Base-by-base conservation (phyloP, 331 rosid genomes). In the Prunus yedoensis region DNA sequence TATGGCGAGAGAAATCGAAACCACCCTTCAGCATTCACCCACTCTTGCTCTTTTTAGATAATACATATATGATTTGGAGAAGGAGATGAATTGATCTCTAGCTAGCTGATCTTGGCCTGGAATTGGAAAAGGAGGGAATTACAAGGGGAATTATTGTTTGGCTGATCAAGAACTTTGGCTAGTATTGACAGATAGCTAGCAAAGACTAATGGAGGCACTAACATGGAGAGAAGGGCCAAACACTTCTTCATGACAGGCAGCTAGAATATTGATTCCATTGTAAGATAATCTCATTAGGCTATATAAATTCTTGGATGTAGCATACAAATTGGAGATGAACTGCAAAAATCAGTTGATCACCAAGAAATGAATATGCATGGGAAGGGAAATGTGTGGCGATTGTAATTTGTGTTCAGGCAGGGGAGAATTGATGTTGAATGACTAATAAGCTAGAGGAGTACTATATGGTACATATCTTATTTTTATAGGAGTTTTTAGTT, bases 11-110 rank as follows among this genome's bases (percentile, higher is more conserved):
- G 85, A 83, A 49, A 68, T 82, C 69, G 79, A 67, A 72, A 75
- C 61, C 5, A 66, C 78, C 35, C 28, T 46, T 4, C 72, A 70
- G 30, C 79, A 14, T 56, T 41, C 57, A 10, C 84, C 87, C 50
- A 69, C 87, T 58, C 84, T 86, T 60, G 59, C 62, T 49, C 84
- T 86, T 50, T 86, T 86, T 59, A 77, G 56, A 57, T 66, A 51
- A 77, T 43, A 30, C n/a, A 21, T 57, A 57, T 41, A 57, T 41
- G 18, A 5, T 18, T 8, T 54, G 35, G 12, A 20, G 16, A 58
- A 11, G 30, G 30, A 27, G n/a, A 14, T 60, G 27, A 60, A 60
- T 60, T 60, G 32, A 15, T 27, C 20, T 27, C 5, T 27, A 21
- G 41, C 66, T 60, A 60, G 66, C 66, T 27, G 38, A 27, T 60